phyloP scores from a whole-genome alignment of 148 eudicot genomes.

The Simmondsia chinensis region DNA sequence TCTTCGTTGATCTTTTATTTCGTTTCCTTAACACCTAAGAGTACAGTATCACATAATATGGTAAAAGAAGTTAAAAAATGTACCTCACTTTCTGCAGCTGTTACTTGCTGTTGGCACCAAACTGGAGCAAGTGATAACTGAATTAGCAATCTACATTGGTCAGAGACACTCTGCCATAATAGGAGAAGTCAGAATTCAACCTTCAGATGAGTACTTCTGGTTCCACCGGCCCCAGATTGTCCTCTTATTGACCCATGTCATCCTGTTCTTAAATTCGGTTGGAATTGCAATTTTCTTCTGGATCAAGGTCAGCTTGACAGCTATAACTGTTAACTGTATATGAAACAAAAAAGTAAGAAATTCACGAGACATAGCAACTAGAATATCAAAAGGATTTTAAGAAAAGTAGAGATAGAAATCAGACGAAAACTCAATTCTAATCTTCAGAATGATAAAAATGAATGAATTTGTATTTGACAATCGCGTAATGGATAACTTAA shows the following conservation, averaged over 20 bases:
- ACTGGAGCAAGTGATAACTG: conserved; percentile 18
- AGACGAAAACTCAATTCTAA: too few relatives aligned
- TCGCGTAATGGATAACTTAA: too few relatives aligned
- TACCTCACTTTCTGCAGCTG: conserved; percentile 6
- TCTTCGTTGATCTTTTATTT: too few relatives aligned
- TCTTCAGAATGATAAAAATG: too few relatives aligned
- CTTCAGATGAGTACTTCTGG: conserved; percentile 27
- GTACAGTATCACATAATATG: neutral
- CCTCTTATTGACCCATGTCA: conserved; percentile 14
- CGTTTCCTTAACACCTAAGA: neutral
- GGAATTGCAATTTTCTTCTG: conserved; percentile 25
- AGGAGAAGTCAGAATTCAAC: conserved; percentile 8
- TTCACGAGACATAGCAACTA: too few relatives aligned
- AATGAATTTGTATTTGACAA: too few relatives aligned
- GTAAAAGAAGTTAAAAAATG: too few relatives aligned
- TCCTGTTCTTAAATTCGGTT: conserved; percentile 21
- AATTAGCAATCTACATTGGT: conserved; percentile 9
- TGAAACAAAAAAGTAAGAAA: too few relatives aligned
- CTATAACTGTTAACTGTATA: too few relatives aligned
- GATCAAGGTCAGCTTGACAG: conserved; percentile 10
- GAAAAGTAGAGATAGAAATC: too few relatives aligned
- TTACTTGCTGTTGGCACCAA: conserved; percentile 18
- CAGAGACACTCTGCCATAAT: conserved; percentile 10
- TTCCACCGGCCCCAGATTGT: conserved; percentile 14
- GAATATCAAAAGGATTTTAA: too few relatives aligned